Conservation (phyloP, 2,329 filamentous ascomycete genomes). For the Monosporascus cannonballus region DNA sequence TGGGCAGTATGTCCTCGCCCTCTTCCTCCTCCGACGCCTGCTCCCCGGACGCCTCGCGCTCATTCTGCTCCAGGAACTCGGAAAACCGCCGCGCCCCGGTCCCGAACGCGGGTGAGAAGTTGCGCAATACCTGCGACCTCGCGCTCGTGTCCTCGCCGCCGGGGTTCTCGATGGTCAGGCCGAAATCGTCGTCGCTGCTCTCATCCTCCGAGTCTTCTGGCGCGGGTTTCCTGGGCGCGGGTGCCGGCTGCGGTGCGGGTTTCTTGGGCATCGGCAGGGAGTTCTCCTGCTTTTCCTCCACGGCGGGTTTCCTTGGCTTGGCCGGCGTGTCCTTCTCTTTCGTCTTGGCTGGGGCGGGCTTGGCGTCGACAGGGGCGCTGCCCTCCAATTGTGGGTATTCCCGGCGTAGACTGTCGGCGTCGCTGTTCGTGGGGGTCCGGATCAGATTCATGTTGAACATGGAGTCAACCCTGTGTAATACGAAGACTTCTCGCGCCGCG, state of each 20-base stretch:
- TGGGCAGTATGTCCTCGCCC: conserved; percentile 37
- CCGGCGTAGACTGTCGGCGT: conserved; percentile 56
- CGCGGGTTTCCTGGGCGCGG: conserved; percentile 26
- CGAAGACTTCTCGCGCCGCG: conserved; percentile 64
- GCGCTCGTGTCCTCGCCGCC: conserved; percentile 36
- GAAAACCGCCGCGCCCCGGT: conserved; percentile 41
- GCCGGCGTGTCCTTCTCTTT: conserved; percentile 9
- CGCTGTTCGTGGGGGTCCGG: conserved; percentile 58
- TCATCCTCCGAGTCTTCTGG: conserved; percentile 35
- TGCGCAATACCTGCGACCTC: conserved; percentile 15
- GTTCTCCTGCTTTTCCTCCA: neutral
- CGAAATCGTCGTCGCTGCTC: conserved; percentile 51
- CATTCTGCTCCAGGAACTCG: conserved; percentile 43
- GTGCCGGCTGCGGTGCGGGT: conserved; percentile 14
- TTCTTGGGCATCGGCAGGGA: conserved; percentile 13
- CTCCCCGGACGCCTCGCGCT: conserved; percentile 6
- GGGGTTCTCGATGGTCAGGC: conserved; percentile 55
- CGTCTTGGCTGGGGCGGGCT: conserved; percentile 5
- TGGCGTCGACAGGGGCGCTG: neutral
- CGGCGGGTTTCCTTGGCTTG: neutral
- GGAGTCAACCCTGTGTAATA: conserved; percentile 76
- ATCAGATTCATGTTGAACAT: conserved; percentile 83
- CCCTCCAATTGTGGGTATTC: conserved; percentile 60
- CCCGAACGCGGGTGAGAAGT: conserved; percentile 46
- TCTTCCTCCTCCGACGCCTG: conserved; percentile 26